Evolutionary conservation across 768 basidiomycete species (phyloP), one percentile per base, ranked within the genome.

Genomic region (Russula sp.): DNA sequence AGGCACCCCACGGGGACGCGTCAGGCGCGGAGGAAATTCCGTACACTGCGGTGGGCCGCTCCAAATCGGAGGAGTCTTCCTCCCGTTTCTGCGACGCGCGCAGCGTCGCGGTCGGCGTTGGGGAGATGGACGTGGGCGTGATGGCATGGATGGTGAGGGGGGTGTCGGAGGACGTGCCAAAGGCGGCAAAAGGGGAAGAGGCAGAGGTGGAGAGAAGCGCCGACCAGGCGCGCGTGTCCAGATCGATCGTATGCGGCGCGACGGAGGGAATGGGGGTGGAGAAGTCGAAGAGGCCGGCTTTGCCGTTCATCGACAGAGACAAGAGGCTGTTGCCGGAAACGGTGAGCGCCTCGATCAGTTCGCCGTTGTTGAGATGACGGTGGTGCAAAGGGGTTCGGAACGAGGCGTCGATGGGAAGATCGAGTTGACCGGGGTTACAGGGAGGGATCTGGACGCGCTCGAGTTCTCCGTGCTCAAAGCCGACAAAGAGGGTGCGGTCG

Each of bases 1-100:
- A 87, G 2, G 80, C 73, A 4, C 90, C 89, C 79, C 86, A 84
- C 1, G 85, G 82, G 22, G 85, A 84, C 32, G 81, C 77, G 0
- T 78, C 76, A 0, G 88, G 85, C 7, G 82, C 81, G 29, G 75
- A 76, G 8, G 82, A 75, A 70, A 93, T 81, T 46, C 81, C 86
- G 73, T 91, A 92, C 10, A 90, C 90, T 1, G 90, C 87, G 38
- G 83, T 80, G 4, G 71, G 68, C 45, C 57, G 60, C 50, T 60
- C 43, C 11, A 35, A 64, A 53, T 54, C 47, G 7, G 45, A 29
- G 10, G 43, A 7, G 43, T 43, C 41, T 63, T 54, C 67, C 13
- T 61, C 67, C 60, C 63, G 58, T 38, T 69, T 63, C 56, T 72
- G 70, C 34, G 71, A 67, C 7, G 79, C 74, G 56, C 76, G 75